Evolutionary conservation across 495 filamentous ascomycete species (phyloP).

Genomic region (Neurospora sp.): DNA sequence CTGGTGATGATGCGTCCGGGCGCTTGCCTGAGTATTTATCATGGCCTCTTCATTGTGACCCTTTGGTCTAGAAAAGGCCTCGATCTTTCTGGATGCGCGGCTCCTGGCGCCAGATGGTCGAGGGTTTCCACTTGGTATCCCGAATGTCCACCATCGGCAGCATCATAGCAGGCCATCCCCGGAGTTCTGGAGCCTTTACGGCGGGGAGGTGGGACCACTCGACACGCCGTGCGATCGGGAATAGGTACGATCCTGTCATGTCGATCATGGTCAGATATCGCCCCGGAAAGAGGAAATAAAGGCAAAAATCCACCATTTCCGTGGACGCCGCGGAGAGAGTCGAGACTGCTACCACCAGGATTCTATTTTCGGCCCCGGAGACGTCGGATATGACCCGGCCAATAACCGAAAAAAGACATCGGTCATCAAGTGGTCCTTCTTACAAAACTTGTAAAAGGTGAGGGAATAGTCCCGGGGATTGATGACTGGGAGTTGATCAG

Average conservation of each 20-base stretch:
- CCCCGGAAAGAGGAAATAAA: neutral
- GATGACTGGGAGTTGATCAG: constrained; percentile 4
- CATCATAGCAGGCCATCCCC: neutral
- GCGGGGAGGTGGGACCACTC: constrained; percentile 8
- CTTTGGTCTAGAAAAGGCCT: neutral
- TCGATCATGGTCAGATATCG: neutral
- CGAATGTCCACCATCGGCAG: neutral
- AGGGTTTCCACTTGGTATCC: neutral
- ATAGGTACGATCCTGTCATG: neutral
- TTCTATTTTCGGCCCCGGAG: neutral
- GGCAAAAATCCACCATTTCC: constrained; percentile 2
- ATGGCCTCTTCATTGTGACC: neutral
- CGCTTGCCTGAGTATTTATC: constrained; percentile 5
- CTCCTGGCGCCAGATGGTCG: neutral
- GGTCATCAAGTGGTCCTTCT: neutral
- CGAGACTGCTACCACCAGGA: neutral
- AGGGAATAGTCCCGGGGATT: neutral
- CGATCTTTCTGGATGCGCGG: neutral
- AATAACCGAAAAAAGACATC: neutral
- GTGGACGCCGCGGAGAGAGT: constrained; percentile 5
- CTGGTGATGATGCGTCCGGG: neutral
- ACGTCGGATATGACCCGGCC: neutral
- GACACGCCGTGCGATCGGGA: constrained; percentile 3
- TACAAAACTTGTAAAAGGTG: neutral
- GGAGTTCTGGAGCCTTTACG: neutral